Conservation (phyloP, 2,329 filamentous ascomycete species). For the Monilinia polystroma region DNA sequence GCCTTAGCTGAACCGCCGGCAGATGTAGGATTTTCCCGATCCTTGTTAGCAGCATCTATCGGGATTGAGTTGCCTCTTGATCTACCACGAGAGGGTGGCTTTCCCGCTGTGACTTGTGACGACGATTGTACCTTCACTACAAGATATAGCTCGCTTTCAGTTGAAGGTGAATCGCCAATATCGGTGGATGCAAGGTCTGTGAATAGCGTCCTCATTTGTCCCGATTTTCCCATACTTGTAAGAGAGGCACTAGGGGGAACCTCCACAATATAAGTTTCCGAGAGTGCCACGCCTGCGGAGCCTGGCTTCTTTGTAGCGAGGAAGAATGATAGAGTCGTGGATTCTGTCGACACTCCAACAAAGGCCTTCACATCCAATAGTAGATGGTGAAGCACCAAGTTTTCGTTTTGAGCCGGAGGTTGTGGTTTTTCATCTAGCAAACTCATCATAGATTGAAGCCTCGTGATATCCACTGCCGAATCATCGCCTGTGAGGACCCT, state of each 20-base stretch:
- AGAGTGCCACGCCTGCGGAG: conserved; percentile 64
- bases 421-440: conserved; percentile 80
- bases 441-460: conserved; percentile 93
- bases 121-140: conserved; percentile 67
- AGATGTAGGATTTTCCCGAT: conserved; percentile 46
- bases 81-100: conserved; percentile 34
- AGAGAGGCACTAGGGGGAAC: conserved; percentile 73
- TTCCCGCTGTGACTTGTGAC: conserved; percentile 34
- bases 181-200: conserved; percentile 66
- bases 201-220: conserved; percentile 80
- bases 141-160: conserved; percentile 74
- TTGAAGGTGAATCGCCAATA: conserved; percentile 58
- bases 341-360: conserved; percentile 71
- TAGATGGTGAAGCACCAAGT: conserved; percentile 74
- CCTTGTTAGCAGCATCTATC: conserved; percentile 33
- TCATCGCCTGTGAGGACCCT: conserved; percentile 88
- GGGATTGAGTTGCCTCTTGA: conserved; percentile 26
- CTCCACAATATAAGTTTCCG: conserved; percentile 79
- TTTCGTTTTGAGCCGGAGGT: conserved; percentile 59
- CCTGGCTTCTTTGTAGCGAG: conserved; percentile 71
- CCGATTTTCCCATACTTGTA: conserved; percentile 60
- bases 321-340: conserved; percentile 73
- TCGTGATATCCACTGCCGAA: conserved; percentile 87
- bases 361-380: conserved; percentile 83
- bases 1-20: conserved; percentile 50